A percentile compares a stretch with the other conserved stretches of the same genome.
Conservation (phyloP, 108 stramenopile species). For the Cafeteria roenbergensis region DNA sequence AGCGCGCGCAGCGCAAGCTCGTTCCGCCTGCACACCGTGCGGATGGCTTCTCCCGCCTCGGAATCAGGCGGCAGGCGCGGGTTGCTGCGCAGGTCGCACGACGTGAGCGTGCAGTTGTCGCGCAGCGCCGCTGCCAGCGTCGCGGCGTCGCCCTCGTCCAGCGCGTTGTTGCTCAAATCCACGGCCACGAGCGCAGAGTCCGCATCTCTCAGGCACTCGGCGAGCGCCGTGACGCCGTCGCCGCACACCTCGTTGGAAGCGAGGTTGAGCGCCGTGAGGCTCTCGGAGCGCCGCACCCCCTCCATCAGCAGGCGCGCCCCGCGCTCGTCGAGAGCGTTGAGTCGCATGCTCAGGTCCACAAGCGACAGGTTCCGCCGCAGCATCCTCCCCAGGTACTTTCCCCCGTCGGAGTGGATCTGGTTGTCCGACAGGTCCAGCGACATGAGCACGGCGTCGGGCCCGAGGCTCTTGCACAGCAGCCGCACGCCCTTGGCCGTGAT, state of each 20-base stretch:
- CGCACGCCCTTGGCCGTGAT: constrained; percentile 48
- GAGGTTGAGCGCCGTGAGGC: constrained; percentile 34
- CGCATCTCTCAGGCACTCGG: constrained; percentile 12
- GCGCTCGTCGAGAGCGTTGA: constrained; percentile 48
- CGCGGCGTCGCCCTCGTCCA: constrained; percentile 25
- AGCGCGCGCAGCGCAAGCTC: background rate
- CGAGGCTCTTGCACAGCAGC: constrained; percentile 41
- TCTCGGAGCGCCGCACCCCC: constrained; percentile 33
- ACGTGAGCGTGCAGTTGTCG: constrained; percentile 8
- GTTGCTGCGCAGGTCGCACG: constrained; percentile 11
- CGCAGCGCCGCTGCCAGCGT: constrained; percentile 22
- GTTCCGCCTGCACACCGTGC: background rate
- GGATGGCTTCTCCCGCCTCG: background rate
- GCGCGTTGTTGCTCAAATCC: constrained; percentile 34
- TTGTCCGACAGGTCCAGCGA: constrained; percentile 47
- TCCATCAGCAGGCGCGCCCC: constrained; percentile 44
- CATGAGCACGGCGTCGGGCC: constrained; percentile 37
- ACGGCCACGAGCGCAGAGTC: constrained; percentile 10
- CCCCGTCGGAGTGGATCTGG: constrained; percentile 44
- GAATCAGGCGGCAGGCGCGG: background rate
- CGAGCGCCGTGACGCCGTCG: constrained; percentile 19
- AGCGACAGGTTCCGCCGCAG: constrained; percentile 36
- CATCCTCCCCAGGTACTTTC: constrained; percentile 39
- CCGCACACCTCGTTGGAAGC: constrained; percentile 23
- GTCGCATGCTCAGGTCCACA: constrained; percentile 38